phyloP scores from a whole-genome alignment of 352 stramenopile genomes.

The Phytopythium kandeliae region DNA sequence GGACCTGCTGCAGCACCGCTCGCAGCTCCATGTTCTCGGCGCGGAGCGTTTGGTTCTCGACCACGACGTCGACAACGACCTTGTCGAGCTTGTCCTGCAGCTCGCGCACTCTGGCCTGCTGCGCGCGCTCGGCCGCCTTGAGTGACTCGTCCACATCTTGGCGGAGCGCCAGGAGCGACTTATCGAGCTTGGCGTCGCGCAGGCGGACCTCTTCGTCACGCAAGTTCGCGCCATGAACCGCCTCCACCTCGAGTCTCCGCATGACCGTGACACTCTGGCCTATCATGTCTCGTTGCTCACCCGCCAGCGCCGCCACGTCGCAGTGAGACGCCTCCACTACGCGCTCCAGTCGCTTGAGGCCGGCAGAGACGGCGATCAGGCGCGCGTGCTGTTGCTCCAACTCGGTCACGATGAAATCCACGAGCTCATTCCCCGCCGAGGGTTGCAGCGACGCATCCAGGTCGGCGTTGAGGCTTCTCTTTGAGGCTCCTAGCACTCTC shows the following conservation, averaged over 20 bases:
- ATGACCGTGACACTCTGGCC: constrained; percentile 31
- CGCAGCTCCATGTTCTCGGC: constrained; percentile 37
- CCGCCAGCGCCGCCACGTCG: constrained; percentile 18
- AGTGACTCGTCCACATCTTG: constrained; percentile 21
- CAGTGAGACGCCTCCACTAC: constrained; percentile 19
- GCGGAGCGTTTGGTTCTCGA: constrained; percentile 32
- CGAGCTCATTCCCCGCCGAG: constrained; percentile 22
- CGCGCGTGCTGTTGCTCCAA: constrained; percentile 38
- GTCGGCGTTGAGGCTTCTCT: neutral
- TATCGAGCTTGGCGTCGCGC: constrained; percentile 13
- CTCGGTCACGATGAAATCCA: constrained; percentile 43
- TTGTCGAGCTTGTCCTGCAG: constrained; percentile 33
- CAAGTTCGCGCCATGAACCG: constrained; percentile 21
- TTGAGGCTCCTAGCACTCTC: too few relatives aligned
- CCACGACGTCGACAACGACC: constrained; percentile 31
- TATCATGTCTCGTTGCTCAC: constrained; percentile 25
- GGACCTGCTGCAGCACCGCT: constrained; percentile 19
- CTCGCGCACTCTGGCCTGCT: constrained; percentile 14
- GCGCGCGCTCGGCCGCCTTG: constrained; percentile 13
- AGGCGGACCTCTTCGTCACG: constrained; percentile 30
- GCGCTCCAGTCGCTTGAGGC: constrained; percentile 21
- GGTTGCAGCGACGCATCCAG: neutral
- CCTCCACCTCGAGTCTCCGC: constrained; percentile 32
- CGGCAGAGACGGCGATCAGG: constrained; percentile 18
- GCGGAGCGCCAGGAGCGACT: constrained; percentile 1